Evolutionary conservation across 441 rosid genomes (phyloP).

Genomic region (Gossypium schwendimanii): DNA sequence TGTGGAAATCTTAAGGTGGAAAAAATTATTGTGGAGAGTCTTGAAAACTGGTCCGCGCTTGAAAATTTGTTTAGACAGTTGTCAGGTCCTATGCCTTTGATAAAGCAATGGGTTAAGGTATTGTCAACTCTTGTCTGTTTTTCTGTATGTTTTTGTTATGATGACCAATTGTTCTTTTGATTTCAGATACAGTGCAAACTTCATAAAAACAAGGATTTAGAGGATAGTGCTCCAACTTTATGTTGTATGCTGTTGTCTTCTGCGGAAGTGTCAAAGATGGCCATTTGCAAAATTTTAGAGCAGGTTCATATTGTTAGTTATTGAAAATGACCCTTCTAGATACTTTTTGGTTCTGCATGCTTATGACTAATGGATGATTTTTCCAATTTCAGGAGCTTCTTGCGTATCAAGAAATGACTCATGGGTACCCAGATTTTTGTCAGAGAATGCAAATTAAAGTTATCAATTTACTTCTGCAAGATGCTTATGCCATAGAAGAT

Average conservation of each 20-base stretch:
- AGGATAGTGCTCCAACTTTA: constrained; percentile 39
- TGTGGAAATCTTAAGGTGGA: constrained; percentile 38
- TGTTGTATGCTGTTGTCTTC: constrained; percentile 50
- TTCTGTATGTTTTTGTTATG: constrained; percentile 19
- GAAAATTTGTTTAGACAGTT: constrained; percentile 36
- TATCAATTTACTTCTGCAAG: constrained; percentile 50
- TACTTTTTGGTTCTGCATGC: not conserved
- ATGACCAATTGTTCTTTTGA: constrained; percentile 23
- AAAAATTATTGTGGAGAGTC: constrained; percentile 35
- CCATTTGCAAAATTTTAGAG: constrained; percentile 58
- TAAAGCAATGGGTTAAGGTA: constrained; percentile 97
- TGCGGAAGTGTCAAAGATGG: constrained; percentile 30
- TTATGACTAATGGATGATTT: constrained; percentile 7
- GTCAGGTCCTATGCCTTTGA: constrained; percentile 63
- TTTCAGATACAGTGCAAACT: constrained; percentile 56
- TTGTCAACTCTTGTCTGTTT: constrained; percentile 16
- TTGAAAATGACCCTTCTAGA: not conserved
- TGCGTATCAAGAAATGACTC: constrained; percentile 53
- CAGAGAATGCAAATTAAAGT: constrained; percentile 47
- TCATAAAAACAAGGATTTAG: constrained; percentile 31
- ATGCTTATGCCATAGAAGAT: constrained; percentile 34
- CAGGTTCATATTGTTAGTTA: constrained; percentile 46
- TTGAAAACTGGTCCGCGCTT: constrained; percentile 68
- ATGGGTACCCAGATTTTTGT: constrained; percentile 43
- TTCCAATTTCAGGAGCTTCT: constrained; percentile 52